phyloP scores from a whole-genome alignment of 2,329 filamentous ascomycete genomes.

The Xylariaceae sp. region DNA sequence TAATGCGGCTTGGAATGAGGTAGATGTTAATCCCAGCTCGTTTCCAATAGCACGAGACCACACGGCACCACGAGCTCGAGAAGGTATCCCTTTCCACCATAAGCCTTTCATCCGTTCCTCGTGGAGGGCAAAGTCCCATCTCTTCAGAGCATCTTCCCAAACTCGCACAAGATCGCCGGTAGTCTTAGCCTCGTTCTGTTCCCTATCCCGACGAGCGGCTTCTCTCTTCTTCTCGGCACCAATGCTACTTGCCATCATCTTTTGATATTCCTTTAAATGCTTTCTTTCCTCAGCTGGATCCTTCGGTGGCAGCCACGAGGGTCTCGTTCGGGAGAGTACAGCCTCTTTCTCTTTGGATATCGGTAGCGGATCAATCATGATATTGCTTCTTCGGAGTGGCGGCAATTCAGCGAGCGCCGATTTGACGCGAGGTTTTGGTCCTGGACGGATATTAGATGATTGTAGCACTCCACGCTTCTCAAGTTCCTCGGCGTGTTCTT shows the following conservation, averaged over 20 bases:
- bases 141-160: slow-evolving; percentile 80
- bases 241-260: slow-evolving; percentile 74
- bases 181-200: slow-evolving; percentile 60
- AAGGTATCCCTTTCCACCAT: slow-evolving; percentile 82
- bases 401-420: slow-evolving; percentile 73
- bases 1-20: slow-evolving; percentile 75
- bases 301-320: slow-evolving; percentile 86
- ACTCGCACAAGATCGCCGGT: slow-evolving; percentile 63
- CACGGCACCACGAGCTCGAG: slow-evolving; percentile 71
- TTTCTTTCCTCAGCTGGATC: slow-evolving; percentile 89
- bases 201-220: slow-evolving; percentile 57
- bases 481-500: slow-evolving; percentile 73
- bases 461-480: slow-evolving; percentile 53
- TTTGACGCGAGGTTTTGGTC: slow-evolving; percentile 62
- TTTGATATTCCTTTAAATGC: slow-evolving; percentile 85
- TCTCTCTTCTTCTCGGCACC: slow-evolving; percentile 68
- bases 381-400: slow-evolving; percentile 73
- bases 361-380: slow-evolving; percentile 84
- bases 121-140: slow-evolving; percentile 74
- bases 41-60: slow-evolving; percentile 78
- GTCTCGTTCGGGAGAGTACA: slow-evolving; percentile 78
- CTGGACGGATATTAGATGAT: slow-evolving; percentile 36
- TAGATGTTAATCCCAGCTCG: slow-evolving; percentile 69
- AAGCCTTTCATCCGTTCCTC: slow-evolving; percentile 75
- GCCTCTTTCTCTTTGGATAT: slow-evolving; percentile 88